phyloP scores from a whole-genome alignment of 306 rosid species.

The Lathyrus oleraceus region DNA sequence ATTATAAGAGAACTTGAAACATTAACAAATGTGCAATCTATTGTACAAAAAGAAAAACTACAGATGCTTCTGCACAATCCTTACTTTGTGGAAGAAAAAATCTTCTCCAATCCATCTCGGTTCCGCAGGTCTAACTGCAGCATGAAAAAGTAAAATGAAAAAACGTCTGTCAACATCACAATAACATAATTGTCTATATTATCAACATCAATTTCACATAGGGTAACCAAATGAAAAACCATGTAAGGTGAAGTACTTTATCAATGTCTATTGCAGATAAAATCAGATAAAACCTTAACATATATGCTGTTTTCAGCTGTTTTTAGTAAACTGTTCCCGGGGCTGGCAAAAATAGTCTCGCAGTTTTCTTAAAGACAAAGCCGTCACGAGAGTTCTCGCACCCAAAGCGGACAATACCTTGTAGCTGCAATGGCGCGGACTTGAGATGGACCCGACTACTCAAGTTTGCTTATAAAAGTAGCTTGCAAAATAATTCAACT shows the following conservation, averaged over 20 bases:
- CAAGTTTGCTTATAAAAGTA: background rate
- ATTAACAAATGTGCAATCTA: background rate
- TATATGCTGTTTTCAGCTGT: background rate
- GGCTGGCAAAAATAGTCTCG: too few species aligned
- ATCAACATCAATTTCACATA: background rate
- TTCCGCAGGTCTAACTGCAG: constrained; percentile 82
- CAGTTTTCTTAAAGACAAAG: too few species aligned
- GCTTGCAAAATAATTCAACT: background rate
- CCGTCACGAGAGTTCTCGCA: too few species aligned
- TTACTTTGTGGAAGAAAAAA: constrained; percentile 71
- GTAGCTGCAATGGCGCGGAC: too few species aligned
- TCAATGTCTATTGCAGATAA: background rate
- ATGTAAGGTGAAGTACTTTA: background rate
- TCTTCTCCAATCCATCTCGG: constrained; percentile 60
- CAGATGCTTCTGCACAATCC: constrained; percentile 34
- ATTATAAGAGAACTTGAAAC: constrained; percentile 12
- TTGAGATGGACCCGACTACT: too few species aligned
- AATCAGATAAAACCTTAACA: background rate
- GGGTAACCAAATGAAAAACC: background rate
- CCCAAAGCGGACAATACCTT: too few species aligned
- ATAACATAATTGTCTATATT: constrained; percentile 7
- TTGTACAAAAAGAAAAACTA: background rate
- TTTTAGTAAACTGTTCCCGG: background rate
- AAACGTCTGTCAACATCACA: constrained; percentile 7
- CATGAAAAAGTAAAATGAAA: constrained; percentile 22